Conservation (phyloP, 2,329 filamentous ascomycete species). For the Sarocladiaceae sp. region DNA sequence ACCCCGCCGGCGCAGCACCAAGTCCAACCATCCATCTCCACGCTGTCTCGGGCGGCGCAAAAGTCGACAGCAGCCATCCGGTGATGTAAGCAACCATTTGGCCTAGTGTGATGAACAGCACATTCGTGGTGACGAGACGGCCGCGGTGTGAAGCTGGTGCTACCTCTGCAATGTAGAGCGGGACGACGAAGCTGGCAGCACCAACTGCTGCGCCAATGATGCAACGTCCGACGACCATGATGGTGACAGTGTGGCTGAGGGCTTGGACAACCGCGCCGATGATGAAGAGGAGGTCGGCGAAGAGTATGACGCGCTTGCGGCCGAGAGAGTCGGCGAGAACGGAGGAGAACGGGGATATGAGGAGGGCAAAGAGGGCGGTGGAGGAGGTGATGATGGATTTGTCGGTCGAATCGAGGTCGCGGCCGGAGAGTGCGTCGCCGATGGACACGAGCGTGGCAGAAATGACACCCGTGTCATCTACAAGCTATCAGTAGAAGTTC, state of each 20-base stretch:
- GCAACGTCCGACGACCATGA: conserved; percentile 62
- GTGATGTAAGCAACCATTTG: conserved; percentile 84
- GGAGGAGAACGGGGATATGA: conserved; percentile 58
- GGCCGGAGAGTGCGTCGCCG: conserved; percentile 49
- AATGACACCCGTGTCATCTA: conserved; percentile 63
- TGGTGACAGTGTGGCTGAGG: conserved; percentile 45
- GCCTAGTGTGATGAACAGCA: conserved; percentile 78
- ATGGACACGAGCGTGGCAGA: conserved; percentile 62
- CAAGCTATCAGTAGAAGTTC: neutral
- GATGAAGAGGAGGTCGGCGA: conserved; percentile 62
- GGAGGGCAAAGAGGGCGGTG: conserved; percentile 59
- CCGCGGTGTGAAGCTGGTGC: conserved; percentile 72
- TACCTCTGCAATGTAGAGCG: conserved; percentile 83
- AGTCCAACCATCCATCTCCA: conserved; percentile 94
- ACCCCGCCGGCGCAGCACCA: conserved; percentile 66
- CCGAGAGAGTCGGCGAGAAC: conserved; percentile 57
- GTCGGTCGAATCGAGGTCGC: conserved; percentile 53
- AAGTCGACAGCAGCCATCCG: conserved; percentile 66
- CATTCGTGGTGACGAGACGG: conserved; percentile 72
- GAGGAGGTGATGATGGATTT: conserved; percentile 67
- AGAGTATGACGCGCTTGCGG: conserved; percentile 55
- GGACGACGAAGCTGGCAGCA: conserved; percentile 73
- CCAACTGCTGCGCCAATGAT: conserved; percentile 69
- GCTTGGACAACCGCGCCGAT: conserved; percentile 62
- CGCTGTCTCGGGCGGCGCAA: conserved; percentile 45